Conservation (phyloP, 257 asterid genomes). For the Salvia rosmarinus region DNA sequence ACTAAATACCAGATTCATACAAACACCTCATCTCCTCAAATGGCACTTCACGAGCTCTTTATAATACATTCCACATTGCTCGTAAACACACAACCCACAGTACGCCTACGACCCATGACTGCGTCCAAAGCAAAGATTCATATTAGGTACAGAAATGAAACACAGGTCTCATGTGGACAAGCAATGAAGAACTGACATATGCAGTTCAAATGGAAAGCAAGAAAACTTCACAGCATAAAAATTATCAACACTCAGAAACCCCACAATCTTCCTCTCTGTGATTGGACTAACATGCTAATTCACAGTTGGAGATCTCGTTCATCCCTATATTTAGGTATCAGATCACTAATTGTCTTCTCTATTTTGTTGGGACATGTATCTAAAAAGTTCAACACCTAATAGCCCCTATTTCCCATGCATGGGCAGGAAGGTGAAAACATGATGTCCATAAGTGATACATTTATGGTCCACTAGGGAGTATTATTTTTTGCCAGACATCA, state of each 20-base stretch:
- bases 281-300: not conserved
- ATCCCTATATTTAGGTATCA: not conserved
- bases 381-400: not conserved
- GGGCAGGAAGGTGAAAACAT: too few relatives aligned
- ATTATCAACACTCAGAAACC: not conserved
- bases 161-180: not conserved
- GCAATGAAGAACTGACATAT: not conserved
- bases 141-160: constrained; percentile 6
- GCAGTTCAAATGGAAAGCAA: constrained; percentile 12
- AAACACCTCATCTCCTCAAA: not conserved
- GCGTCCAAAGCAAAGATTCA: not conserved
- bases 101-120: not conserved
- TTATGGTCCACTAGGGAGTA: too few relatives aligned
- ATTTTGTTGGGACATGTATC: not conserved
- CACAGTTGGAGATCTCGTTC: not conserved
- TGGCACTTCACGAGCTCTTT: not conserved
- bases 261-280: not conserved
- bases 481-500: too few relatives aligned
- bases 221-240: not conserved
- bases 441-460: too few relatives aligned
- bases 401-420: not conserved
- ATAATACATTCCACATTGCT: not conserved
- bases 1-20: constrained; percentile 1
- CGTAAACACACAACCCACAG: not conserved
- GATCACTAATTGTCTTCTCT: not conserved